Conservation (phyloP, 129 eudicot species). For the Pulicaria dysenterica region DNA sequence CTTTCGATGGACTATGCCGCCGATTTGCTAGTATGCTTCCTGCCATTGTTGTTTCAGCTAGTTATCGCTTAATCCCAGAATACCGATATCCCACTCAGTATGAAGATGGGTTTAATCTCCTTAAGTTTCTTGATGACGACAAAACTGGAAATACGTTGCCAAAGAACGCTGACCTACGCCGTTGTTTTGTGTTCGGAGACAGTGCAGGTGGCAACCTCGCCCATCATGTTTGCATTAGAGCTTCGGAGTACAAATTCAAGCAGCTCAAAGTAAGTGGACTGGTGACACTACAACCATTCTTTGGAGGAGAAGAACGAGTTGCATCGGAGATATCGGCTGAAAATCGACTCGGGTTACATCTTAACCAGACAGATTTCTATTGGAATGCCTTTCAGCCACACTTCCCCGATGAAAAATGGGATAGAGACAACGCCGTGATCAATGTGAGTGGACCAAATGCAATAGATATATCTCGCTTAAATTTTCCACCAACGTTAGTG, state of each 20-base stretch:
- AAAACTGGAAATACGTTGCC: neutral
- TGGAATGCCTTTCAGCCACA: constrained; percentile 18
- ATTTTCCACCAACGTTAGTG: constrained; percentile 33
- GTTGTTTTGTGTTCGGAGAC: constrained; percentile 36
- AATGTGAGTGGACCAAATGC: constrained; percentile 34
- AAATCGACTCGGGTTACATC: neutral
- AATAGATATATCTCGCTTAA: constrained; percentile 9
- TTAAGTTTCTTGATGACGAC: constrained; percentile 32
- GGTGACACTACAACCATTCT: constrained; percentile 35
- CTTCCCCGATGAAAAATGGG: constrained; percentile 13
- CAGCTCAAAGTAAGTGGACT: constrained; percentile 26
- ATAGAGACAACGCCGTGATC: constrained; percentile 33
- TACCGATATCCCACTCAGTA: constrained; percentile 34
- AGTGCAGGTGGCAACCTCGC: constrained; percentile 42
- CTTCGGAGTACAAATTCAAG: constrained; percentile 6
- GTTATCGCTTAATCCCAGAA: constrained; percentile 42
- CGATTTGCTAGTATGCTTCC: constrained; percentile 25
- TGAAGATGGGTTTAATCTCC: constrained; percentile 33
- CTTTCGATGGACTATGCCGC: constrained; percentile 28
- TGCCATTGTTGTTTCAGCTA: constrained; percentile 38
- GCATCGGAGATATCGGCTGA: constrained; percentile 20
- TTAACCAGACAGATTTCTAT: constrained; percentile 5
- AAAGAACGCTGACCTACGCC: constrained; percentile 26
- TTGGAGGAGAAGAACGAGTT: constrained; percentile 29
- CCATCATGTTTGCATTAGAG: constrained; percentile 32